A percentile compares a stretch with the other conserved stretches of the same genome.
Evolutionary conservation across 148 eudicot genomes (phyloP).

Genomic region (Chenopodium album): DNA sequence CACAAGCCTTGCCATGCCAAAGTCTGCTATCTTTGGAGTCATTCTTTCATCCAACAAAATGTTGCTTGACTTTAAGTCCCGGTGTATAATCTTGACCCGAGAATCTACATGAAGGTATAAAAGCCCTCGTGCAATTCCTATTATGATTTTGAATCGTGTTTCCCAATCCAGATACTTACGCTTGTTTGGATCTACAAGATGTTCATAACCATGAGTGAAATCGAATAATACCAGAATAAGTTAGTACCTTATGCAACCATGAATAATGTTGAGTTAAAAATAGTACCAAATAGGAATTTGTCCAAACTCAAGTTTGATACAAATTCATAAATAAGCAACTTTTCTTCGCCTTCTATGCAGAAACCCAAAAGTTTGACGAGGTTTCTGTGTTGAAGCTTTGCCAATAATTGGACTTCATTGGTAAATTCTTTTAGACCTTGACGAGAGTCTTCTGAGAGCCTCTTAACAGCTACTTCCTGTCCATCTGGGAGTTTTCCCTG

Average conservation of each 20-base stretch:
- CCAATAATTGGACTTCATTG: slow-evolving; percentile 30
- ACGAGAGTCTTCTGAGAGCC: slow-evolving; percentile 30
- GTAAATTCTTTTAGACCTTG: slow-evolving; percentile 28
- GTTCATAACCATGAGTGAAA: background rate
- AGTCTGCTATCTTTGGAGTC: slow-evolving; percentile 38
- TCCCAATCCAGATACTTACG: slow-evolving; percentile 22
- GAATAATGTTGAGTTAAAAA: background rate
- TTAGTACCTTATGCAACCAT: background rate
- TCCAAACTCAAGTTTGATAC: slow-evolving; percentile 30
- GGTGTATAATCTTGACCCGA: slow-evolving; percentile 31
- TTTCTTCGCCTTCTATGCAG: slow-evolving; percentile 28
- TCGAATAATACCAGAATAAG: background rate
- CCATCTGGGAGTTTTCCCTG: slow-evolving; percentile 28
- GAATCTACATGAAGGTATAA: slow-evolving; percentile 35
- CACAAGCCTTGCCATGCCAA: slow-evolving; percentile 35
- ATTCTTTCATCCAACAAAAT: slow-evolving; percentile 29
- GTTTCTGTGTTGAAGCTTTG: slow-evolving; percentile 39
- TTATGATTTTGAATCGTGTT: slow-evolving; percentile 26
- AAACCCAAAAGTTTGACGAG: slow-evolving; percentile 35
- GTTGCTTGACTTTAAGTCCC: slow-evolving; percentile 35
- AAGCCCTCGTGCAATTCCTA: slow-evolving; percentile 34
- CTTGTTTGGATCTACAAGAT: slow-evolving; percentile 14
- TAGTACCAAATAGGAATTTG: slow-evolving; percentile 21
- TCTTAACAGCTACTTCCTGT: slow-evolving; percentile 31
- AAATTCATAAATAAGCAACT: slow-evolving; percentile 33